Evolutionary conservation across 2,329 filamentous ascomycete species (phyloP), one percentile per base, ranked within the genome.

Genomic region (Dichotomopilus funicola): DNA sequence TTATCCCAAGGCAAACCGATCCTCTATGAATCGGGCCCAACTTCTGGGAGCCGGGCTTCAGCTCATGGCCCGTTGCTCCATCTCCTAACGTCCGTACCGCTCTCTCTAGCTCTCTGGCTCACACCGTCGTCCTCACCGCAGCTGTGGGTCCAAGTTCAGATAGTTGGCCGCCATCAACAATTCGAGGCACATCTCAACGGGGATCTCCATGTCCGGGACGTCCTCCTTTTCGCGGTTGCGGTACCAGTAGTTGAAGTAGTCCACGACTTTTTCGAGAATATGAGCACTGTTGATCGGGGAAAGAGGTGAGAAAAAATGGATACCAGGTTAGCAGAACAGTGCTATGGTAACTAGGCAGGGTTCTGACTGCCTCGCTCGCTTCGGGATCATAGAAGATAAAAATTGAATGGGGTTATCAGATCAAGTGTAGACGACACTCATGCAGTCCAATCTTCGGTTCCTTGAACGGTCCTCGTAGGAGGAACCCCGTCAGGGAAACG

Each of bases 221-320:
- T 90, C 84, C 63, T 86, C 83, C 62, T 76, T 76, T 62, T 89
- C 80, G 51, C 79, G 79, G 71, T 89, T 79, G 65, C 85, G 86
- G 71, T 90, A 85, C 75, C 87, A 88, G 74, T 91, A 91, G 68
- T 90, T 88, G 59, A 91, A 85, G 72, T 91, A 92, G 71, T 91
- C 87, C 69, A 85, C 87, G 36, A 91, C 84, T 68, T 89, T 90
- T 69, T 91, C 88, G 2, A 92, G 81, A 5, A 91, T 81, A 52
- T 86, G 75, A 61, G 83, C 86, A 71, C 87, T 91, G 68, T 27
- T 27, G 19, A 27, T 27, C 19, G 19, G 19, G 19, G 19, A 27
- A 27, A 27, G 19, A 27, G 19, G 19, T 27, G 19, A 27, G 19
- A 27, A 27, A 3, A 3, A 3, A 27, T 2, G 19, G 19, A 27